phyloP scores from a whole-genome alignment of 2,329 filamentous ascomycete species.

The Claviceps monticola region DNA sequence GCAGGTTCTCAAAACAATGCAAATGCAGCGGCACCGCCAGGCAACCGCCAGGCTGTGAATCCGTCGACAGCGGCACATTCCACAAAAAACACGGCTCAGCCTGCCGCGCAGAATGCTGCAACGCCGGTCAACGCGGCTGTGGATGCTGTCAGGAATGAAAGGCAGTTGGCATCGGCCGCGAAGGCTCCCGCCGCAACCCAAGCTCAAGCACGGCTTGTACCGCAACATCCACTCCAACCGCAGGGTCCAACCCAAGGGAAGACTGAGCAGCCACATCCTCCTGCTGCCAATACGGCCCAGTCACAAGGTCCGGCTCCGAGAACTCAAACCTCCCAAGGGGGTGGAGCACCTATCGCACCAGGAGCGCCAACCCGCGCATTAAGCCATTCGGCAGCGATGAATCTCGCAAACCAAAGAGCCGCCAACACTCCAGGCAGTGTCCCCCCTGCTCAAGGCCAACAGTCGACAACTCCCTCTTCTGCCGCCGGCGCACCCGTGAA shows the following conservation, averaged over 20 bases:
- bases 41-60: slow-evolving; percentile 12
- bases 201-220: slow-evolving; percentile 15
- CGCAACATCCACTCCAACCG: slow-evolving; percentile 14
- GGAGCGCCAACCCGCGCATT: slow-evolving; percentile 27
- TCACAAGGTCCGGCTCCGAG: slow-evolving; percentile 27
- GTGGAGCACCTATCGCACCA: slow-evolving; percentile 24
- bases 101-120: slow-evolving; percentile 18
- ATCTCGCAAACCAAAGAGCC: slow-evolving; percentile 30
- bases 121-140: slow-evolving; percentile 30
- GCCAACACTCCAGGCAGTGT: slow-evolving; percentile 20
- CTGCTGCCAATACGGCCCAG: slow-evolving; percentile 34
- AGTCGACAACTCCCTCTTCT: slow-evolving; percentile 13
- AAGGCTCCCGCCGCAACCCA: slow-evolving; percentile 12
- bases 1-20: slow-evolving; percentile 10
- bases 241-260: slow-evolving; percentile 13
- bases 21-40: slow-evolving; percentile 12
- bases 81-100: slow-evolving; percentile 14
- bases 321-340: slow-evolving; percentile 35
- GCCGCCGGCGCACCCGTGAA: slow-evolving; percentile 15
- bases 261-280: slow-evolving; percentile 22
- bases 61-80: slow-evolving; percentile 11
- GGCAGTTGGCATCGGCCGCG: slow-evolving; percentile 16
- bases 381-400: slow-evolving; percentile 36
- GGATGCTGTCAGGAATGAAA: slow-evolving; percentile 33
- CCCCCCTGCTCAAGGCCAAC: slow-evolving; percentile 17